Conservation (phyloP, 306 rosid genomes). For the Ceratonia siliqua region DNA sequence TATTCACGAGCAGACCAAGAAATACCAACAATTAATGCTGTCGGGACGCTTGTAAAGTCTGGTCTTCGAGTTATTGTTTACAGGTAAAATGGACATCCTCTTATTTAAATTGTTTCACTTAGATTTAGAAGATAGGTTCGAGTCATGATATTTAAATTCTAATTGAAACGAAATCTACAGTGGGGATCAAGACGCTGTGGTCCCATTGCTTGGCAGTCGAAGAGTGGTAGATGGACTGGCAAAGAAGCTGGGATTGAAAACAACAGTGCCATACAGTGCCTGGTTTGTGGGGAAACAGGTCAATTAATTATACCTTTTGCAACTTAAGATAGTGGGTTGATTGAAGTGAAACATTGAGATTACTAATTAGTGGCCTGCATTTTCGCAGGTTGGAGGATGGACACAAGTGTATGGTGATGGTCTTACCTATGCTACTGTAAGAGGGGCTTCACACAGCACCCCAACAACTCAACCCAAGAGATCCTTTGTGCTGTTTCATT, state of each 20-base stretch:
- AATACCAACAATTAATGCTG: constrained; percentile 24
- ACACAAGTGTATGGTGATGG: constrained; percentile 36
- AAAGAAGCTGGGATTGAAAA: constrained; percentile 19
- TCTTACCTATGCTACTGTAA: constrained; percentile 34
- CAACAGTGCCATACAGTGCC: constrained; percentile 36
- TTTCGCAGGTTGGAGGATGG: constrained; percentile 44
- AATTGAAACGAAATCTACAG: constrained; percentile 20
- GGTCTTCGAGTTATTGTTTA: constrained; percentile 41
- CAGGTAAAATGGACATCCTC: background rate
- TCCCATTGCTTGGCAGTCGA: constrained; percentile 33
- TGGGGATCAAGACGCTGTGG: constrained; percentile 39
- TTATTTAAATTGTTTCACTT: background rate
- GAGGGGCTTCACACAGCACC: constrained; percentile 35
- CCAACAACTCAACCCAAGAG: constrained; percentile 37
- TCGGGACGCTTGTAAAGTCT: constrained; percentile 31
- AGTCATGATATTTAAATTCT: no score
- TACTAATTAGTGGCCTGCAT: no score
- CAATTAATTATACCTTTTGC: background rate
- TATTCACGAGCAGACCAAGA: background rate
- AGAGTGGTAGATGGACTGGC: constrained; percentile 26
- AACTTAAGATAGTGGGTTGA: no score
- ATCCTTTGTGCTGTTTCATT: constrained; percentile 26
- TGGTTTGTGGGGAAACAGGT: constrained; percentile 51
- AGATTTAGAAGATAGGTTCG: no score
- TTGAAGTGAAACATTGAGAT: no score